Base-by-base conservation (phyloP, 2,329 filamentous ascomycete species). In the Pseudocercospora fijiensis region DNA sequence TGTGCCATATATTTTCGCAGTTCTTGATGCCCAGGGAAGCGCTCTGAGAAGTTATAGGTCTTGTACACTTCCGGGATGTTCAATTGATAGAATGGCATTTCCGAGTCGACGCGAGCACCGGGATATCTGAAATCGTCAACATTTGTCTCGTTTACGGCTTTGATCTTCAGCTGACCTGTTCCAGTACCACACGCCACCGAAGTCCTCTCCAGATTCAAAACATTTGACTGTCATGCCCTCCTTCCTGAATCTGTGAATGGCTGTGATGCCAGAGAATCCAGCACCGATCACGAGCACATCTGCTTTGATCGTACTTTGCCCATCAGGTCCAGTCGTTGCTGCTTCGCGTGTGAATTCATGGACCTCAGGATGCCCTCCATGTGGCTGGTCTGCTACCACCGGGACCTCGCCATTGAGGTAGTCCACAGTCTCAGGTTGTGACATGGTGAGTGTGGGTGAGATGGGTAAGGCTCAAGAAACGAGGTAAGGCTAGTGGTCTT, bases 1-100 rank as follows among this genome's bases (percentile, higher is more conserved):
- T 87, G 83, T 16, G 84, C 80, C 69, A 88, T 88, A 71, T 88
- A 88, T 4, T 72, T 71, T 11, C 82, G 79, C 0, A 88, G 77
- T 51, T 88, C 75, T 16, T 65, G 41, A 49, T 71, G 70, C 27
- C 67, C 72, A 1, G 75, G 73, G 57, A 73, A 76, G 18, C 71
- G 71, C 59, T 75, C 67, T 5, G 65, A 68, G 62, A 85, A 89
- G 37, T 78, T 85, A 85, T 85, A 88, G 3, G 81, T 81, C 72
- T 84, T 61, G 52, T 67, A 70, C 22, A 82, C 74, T 65, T 83
- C 79, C 6, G 78, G 77, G 37, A 82, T 76, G 20, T 78, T 80
- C 61, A 81, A 78, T 62, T 81, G 78, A 64, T 83, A 83, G 20
- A 81, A 77, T 0, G 81, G 81, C 1, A 78, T 74, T 67, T 80